phyloP scores from a whole-genome alignment of 768 basidiomycete species.

The Asterophora lycoperdoides region DNA sequence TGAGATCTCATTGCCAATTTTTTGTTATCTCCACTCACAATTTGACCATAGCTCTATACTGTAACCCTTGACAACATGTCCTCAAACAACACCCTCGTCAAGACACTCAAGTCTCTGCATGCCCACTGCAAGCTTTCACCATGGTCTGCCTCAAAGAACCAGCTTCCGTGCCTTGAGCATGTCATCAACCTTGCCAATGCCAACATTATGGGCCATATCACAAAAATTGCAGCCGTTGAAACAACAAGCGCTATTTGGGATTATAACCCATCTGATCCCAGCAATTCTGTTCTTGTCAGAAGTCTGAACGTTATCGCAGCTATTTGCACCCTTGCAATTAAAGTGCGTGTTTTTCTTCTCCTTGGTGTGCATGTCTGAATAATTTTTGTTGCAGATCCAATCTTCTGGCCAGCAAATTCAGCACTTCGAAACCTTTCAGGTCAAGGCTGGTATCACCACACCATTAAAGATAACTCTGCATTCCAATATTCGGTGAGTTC shows the following conservation, averaged over 20 bases:
- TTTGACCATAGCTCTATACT: too few relatives aligned
- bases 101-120: too few relatives aligned
- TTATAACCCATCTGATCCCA: constrained; percentile 21
- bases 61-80: too few relatives aligned
- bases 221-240: constrained; percentile 22
- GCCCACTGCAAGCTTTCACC: too few relatives aligned
- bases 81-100: too few relatives aligned
- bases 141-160: too few relatives aligned
- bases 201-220: constrained; percentile 25
- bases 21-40: too few relatives aligned
- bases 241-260: constrained; percentile 29
- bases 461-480: constrained; percentile 22
- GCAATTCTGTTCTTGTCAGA: constrained; percentile 25
- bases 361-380: background rate
- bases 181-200: too few relatives aligned
- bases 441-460: constrained; percentile 8
- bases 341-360: constrained; percentile 21
- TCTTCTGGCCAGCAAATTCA: constrained; percentile 20
- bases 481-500: constrained; percentile 3
- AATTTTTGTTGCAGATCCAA: constrained; percentile 17
- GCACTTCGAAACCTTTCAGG: constrained; percentile 21
- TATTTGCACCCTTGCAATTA: constrained; percentile 24
- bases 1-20: too few relatives aligned
- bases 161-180: too few relatives aligned
- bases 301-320: too few relatives aligned